Base-by-base conservation (phyloP, 192 early-diverging fungal species). In the Backusella circina region DNA sequence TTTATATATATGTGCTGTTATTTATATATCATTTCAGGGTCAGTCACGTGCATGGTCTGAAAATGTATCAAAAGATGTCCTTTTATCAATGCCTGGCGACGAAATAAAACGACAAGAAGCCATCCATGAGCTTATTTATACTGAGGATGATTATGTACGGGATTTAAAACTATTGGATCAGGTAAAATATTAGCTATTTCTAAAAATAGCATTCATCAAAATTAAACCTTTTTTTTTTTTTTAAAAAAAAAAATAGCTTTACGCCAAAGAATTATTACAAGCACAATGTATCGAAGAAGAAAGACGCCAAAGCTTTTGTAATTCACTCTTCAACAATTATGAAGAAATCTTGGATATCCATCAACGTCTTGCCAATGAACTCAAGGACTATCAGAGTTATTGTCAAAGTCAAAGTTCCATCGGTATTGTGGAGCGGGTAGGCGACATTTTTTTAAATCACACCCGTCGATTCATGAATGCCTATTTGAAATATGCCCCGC, bases 81-180 rank as follows among this genome's bases (percentile, higher is more conserved):
- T 92, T 13, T 88, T 91, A 39, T 86, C 87, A 9, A 89, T 91
- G 12, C 80, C 86, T 72, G 85, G 86, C 72, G 80, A 89, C 57
- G 95, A 96, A 57, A 88, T 93, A 5, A 90, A 93, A 76, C 84
- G 97, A 57, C 97, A 99, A 74, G 97, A 99, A 82, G 91, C 96
- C 7, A 97, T 99, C 61, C 93, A 91, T 80, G 97, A 99, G 77
- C 90, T 97, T 6, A 87, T 96, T 32, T 86, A 90, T 68, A 98
- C 97, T 0, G 97, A 99, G 83, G 86, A 87, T n/a, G 97, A 98
- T 80, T 99, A 97, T 79, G 90, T 97, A 12, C 85, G 89, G 21
- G 97, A 99, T 87, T 87, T 99, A 47, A 88, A 93, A 39, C 87
- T 94, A 57, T 86, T 96, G 32, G 90, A 95, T 2, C 90, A 94